Evolutionary conservation across 352 stramenopile genomes (phyloP), one percentile per base, ranked within the genome.

Genomic region (Elongisporangium undulatum): DNA sequence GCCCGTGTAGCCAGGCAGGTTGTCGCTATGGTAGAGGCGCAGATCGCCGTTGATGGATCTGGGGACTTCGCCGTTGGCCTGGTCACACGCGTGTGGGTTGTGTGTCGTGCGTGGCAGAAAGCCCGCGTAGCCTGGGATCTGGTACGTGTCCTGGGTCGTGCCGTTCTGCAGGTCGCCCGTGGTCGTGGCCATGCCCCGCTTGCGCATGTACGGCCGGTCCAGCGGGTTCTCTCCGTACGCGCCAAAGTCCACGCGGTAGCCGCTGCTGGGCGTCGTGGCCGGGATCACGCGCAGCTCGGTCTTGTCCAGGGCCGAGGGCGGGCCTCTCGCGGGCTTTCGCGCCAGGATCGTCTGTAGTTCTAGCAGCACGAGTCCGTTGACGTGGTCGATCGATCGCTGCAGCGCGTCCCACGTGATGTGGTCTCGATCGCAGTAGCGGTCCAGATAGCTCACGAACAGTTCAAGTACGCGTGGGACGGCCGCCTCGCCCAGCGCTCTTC

Each of bases 1-100:
- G 1, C 87, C 85, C 9, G 84, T 87, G 68, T 96, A 96, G 0
- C 85, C 85, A 0, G 87, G 84, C 15, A 96, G 63, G 53, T 96
- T 94, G 57, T 94, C 82, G 59, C 63, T 85, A 61, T 95, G 70
- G 61, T 85, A 94, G 17, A 96, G 66, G n/a, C 82, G 77, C 23
- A 94, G 61, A 5, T 69, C 58, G 7, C 34, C 34, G 34, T 15
- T 45, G 10, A 17, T 45, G 34, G 34, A 8, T 45, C 34, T 45
- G 19, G 67, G 50, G 26, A 77, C 51, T 0, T 67, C 65, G 15
- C 80, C 77, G 52, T 90, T 79, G 0, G 73, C 79, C 21, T 94
- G 85, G 0, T 64, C 63, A 0, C 88, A 58, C 1, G 80, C 87
- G 39, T 82, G 61, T 9, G 77, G 74, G 34, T 86, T 94, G 61